These are phyloP conservation scores for Fusarium azukiicola DNA, from an alignment of 2,329 filamentous ascomycete species.

Conservation along the genomic window DNA sequence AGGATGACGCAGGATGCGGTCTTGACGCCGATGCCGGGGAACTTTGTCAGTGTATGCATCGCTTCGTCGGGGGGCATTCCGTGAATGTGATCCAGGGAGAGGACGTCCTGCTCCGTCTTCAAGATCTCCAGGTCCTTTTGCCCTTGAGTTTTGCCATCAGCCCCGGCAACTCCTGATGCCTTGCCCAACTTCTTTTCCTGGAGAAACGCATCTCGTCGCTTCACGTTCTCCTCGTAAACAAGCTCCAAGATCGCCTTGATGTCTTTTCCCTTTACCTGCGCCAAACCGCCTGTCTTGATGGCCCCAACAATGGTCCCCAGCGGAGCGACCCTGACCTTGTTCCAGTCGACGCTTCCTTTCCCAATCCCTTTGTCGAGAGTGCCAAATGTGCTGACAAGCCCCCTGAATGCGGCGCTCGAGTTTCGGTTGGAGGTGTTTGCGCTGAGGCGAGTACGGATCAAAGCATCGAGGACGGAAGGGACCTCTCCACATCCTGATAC, in stretches of 20 bases:
- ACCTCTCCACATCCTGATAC: constrained; percentile 55
- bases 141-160: constrained; percentile 50
- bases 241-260: constrained; percentile 53
- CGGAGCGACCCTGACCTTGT: constrained; percentile 51
- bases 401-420: constrained; percentile 54
- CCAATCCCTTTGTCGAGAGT: constrained; percentile 51
- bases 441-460: constrained; percentile 53
- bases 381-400: constrained; percentile 51
- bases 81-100: constrained; percentile 54
- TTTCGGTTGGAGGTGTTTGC: constrained; percentile 54
- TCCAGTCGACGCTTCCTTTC: constrained; percentile 54
- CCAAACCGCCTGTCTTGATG: constrained; percentile 75
- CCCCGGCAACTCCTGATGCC: constrained; percentile 38
- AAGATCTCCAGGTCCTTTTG: constrained; percentile 55
- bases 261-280: constrained; percentile 53
- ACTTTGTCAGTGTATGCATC: constrained; percentile 53
- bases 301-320: constrained; percentile 76
- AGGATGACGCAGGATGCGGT: constrained; percentile 55
- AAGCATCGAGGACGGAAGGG: constrained; percentile 52
- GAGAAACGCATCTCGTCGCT: constrained; percentile 50
- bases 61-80: constrained; percentile 54
- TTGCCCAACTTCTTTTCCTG: constrained; percentile 48
- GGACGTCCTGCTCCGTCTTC: constrained; percentile 51
- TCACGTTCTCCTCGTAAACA: constrained; percentile 52
- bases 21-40: constrained; percentile 54